Evolutionary conservation across 139 green algal genomes (phyloP).

Genomic region (Chlamydomonas urium): DNA sequence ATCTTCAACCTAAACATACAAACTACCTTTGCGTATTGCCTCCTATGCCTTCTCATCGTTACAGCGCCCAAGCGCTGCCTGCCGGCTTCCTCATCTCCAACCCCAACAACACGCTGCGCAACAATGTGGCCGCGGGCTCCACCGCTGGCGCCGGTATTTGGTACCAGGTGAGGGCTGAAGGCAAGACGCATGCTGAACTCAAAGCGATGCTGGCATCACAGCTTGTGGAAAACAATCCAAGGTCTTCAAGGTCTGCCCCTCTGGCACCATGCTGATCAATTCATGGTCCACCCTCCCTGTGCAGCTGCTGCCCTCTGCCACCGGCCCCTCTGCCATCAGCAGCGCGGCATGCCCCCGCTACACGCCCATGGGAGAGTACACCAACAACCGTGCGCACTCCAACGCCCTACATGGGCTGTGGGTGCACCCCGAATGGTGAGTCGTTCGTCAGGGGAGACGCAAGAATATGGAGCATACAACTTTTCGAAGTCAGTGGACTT

Average conservation of each 20-base stretch:
- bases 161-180: too few species aligned
- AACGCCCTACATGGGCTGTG: slow-evolving; percentile 61
- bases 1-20: too few species aligned
- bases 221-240: slow-evolving; percentile 13
- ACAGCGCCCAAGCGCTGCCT: slow-evolving; percentile 67
- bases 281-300: not conserved
- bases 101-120: slow-evolving; percentile 60
- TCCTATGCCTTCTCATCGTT: too few species aligned
- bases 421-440: not conserved
- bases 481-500: too few species aligned
- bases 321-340: slow-evolving; percentile 14
- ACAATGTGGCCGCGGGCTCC: slow-evolving; percentile 20
- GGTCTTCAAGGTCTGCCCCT: not conserved
- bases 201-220: slow-evolving; percentile 29
- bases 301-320: not conserved
- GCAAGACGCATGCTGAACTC: slow-evolving; percentile 31
- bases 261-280: not conserved
- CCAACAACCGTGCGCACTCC: slow-evolving; percentile 58
- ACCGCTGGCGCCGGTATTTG: slow-evolving; percentile 48
- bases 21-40: too few species aligned
- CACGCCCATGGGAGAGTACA: slow-evolving; percentile 39
- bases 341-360: slow-evolving; percentile 50
- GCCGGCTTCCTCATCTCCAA: slow-evolving; percentile 82
- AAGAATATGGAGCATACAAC: too few species aligned
- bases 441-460: too few species aligned